Percentiles rank a stretch among this genome's conserved stretches.
These are phyloP conservation scores for Fusarium verrucosum DNA, from an alignment of 2,329 filamentous ascomycete genomes.

Conservation along the genomic window DNA sequence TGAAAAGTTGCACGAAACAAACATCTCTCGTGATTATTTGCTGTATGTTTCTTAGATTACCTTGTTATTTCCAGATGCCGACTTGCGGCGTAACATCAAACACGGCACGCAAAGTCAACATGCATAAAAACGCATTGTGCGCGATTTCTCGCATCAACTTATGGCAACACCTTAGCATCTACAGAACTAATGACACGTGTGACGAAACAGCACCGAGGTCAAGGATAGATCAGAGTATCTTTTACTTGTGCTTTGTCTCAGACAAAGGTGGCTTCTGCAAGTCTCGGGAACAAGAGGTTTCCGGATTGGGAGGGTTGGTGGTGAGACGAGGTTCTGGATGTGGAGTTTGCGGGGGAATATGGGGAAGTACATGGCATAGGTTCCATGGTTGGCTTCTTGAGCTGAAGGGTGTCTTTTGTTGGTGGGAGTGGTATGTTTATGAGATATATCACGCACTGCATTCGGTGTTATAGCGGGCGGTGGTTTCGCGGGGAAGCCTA, in stretches of 20 bases:
- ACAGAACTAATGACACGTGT: conserved; percentile 6
- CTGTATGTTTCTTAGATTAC: not conserved
- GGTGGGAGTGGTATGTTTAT: conserved; percentile 19
- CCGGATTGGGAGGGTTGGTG: conserved; percentile 4
- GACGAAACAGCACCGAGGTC: conserved; percentile 7
- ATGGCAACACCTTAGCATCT: conserved; percentile 7
- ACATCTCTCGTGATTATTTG: not conserved
- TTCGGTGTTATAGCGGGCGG: not conserved
- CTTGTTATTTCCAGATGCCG: not conserved
- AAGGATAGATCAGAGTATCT: too few relatives aligned
- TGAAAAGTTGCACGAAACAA: not conserved
- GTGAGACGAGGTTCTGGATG: conserved; percentile 23
- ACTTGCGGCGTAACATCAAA: not conserved
- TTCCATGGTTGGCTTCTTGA: too few relatives aligned
- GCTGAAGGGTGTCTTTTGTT: not conserved
- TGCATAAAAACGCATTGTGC: conserved; percentile 8
- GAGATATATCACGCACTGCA: conserved; percentile 19
- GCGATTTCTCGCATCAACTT: conserved; percentile 20
- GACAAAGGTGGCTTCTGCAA: not conserved
- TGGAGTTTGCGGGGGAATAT: conserved; percentile 34
- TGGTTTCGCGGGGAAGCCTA: conserved; percentile 10
- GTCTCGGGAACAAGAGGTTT: conserved; percentile 15
- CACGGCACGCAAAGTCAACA: not conserved
- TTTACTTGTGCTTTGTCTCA: not conserved
- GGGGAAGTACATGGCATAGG: conserved; percentile 7